Evolutionary conservation across 176 grass and related monocot genomes (phyloP).

Genomic region (Zoysia japonica): DNA sequence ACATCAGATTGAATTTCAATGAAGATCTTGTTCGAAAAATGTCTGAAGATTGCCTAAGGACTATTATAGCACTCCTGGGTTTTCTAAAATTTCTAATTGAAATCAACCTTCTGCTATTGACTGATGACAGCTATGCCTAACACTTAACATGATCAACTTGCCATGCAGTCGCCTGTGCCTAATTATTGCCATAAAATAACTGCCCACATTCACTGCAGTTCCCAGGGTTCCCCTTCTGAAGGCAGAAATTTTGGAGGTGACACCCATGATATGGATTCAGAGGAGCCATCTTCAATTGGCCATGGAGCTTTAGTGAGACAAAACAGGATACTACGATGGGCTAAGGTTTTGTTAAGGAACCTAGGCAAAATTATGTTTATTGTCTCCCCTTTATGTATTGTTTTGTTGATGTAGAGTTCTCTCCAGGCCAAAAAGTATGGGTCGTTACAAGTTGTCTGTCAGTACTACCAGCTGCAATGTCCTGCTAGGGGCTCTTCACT

Average conservation of each 20-base stretch:
- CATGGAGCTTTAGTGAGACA: constrained; percentile 70
- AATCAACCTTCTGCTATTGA: constrained; percentile 23
- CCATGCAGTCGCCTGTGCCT: not conserved
- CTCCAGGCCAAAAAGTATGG: constrained; percentile 83
- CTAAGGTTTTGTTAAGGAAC: constrained; percentile 65
- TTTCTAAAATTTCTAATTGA: not conserved
- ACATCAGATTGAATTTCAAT: constrained; percentile 1
- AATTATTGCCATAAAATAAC: constrained; percentile 23
- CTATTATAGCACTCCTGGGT: constrained; percentile 1
- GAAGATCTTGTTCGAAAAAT: not conserved
- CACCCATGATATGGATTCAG: constrained; percentile 53
- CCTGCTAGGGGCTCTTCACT: constrained; percentile 80
- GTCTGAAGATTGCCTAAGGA: constrained; percentile 5
- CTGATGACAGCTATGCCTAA: not conserved
- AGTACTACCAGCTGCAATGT: constrained; percentile 82
- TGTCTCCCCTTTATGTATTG: constrained; percentile 23
- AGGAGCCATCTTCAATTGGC: constrained; percentile 89
- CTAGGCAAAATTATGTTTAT: constrained; percentile 22
- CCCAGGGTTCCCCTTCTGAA: constrained; percentile 64
- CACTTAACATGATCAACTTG: not conserved
- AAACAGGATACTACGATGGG: constrained; percentile 80
- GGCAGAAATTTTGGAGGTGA: constrained; percentile 63
- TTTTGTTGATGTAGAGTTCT: constrained; percentile 35
- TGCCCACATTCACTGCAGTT: constrained; percentile 50
- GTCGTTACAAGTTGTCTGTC: constrained; percentile 84